Evolutionary conservation across 495 filamentous ascomycete species (phyloP), one percentile per base, ranked within the genome.

Genomic region (Sordaria brevicollis): DNA sequence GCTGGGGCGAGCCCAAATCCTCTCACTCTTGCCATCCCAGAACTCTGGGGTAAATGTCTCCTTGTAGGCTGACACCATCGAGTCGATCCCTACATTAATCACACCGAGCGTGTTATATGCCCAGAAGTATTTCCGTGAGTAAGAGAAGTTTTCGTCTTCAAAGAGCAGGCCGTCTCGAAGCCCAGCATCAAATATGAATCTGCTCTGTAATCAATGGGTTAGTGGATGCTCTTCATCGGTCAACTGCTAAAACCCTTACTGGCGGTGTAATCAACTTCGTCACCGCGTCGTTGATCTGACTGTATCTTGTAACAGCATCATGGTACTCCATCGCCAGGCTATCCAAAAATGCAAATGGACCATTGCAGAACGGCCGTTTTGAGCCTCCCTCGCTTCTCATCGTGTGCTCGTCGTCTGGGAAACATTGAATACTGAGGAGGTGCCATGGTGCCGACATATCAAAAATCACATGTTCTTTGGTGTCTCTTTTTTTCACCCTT

Each of bases 121-220:
- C 83, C 84, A 88, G 73, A 88, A 88, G 73, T 88, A 88, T 31
- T 84, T 81, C 5, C 85, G 79, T 1, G 84, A 85, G 75, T 83
- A 86, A 35, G 85, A 87, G 71, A 85, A 88, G 29, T 81, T 67
- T 19, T 78, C 72, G 73, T 88, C 86, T 73, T 88, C 86, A 74
- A 88, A 88, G 8, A 87, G 78, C 31, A 87, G 80, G 70, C 78
- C 80, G 73, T 88, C 85, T 31, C 86, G 79, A 17, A 83, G 75
- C 15, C 74, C 74, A 25, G 72, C 69, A 69, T 84, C 74, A 78
- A 87, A 88, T 80, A 88, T 86, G 75, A 88, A 88, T 8, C 83
- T 78, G 13, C 81, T 76, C 75, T 81, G 1, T 1, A 35, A 9
- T 25, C 4, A 10, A 17, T 36, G 21, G 21, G 35, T 70, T 3